Evolutionary conservation across 1,284 basidiomycete genomes (phyloP).

Genomic region (Coniophora puteana): DNA sequence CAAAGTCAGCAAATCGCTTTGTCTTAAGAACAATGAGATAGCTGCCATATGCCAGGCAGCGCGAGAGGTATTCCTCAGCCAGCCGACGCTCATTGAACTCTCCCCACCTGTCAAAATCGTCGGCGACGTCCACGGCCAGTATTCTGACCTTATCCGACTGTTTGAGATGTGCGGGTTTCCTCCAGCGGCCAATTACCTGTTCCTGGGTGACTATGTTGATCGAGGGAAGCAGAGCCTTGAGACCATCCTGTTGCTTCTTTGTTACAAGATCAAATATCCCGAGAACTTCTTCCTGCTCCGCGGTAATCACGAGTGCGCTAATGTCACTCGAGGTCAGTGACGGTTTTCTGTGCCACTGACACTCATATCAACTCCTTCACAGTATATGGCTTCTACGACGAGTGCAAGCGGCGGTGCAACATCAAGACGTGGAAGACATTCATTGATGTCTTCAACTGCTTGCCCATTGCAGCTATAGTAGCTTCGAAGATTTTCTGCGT

Average conservation of each 20-base stretch:
- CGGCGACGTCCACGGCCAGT: conserved; percentile 98
- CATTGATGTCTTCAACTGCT: conserved; percentile 98
- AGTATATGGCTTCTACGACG: conserved; percentile 99
- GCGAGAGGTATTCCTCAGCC: conserved; percentile 93
- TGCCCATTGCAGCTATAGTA: conserved; percentile 98
- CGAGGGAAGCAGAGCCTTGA: conserved; percentile 98
- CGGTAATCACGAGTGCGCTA: conserved; percentile 99
- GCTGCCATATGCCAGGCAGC: conserved; percentile 95
- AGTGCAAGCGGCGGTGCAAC: conserved; percentile 99
- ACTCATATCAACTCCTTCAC: conserved; percentile 15
- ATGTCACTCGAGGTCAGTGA: conserved; percentile 89
- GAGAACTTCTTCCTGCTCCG: conserved; percentile 99
- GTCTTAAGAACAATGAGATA: conserved; percentile 96
- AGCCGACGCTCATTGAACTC: conserved; percentile 97
- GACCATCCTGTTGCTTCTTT: conserved; percentile 93
- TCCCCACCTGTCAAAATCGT: conserved; percentile 99
- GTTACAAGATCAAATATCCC: conserved; percentile 99
- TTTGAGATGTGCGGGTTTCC: conserved; percentile 99
- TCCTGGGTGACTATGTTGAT: conserved; percentile 98
- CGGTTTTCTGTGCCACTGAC: conserved; percentile 6
- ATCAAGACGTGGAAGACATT: conserved; percentile 99
- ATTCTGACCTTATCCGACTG: conserved; percentile 95
- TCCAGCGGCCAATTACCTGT: conserved; percentile 96
- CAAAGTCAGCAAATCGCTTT: conserved; percentile 96
- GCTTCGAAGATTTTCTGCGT: conserved; percentile 99